Evolutionary conservation across 768 basidiomycete genomes (phyloP).

Genomic region (Neoboletus magnificus): DNA sequence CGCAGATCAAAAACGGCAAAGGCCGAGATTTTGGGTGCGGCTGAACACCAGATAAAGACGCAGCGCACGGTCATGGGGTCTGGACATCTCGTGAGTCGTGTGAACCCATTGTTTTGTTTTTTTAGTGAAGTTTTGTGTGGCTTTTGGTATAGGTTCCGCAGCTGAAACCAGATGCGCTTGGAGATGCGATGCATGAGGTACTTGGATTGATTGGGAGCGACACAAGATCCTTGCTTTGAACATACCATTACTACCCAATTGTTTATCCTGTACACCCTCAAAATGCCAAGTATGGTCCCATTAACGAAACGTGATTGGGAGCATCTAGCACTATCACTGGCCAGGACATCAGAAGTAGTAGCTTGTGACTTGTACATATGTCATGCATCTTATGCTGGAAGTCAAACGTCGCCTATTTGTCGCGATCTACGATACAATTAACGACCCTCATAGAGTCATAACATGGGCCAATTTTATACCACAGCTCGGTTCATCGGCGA

Average conservation of each 20-base stretch:
- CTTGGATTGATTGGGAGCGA: slow-evolving; percentile 12
- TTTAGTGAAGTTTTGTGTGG: neutral
- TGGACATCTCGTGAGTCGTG: slow-evolving; percentile 28
- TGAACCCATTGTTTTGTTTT: neutral
- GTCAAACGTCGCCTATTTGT: neutral
- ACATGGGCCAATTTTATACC: neutral
- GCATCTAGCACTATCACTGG: neutral
- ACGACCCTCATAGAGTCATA: neutral
- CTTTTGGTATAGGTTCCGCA: slow-evolving; percentile 23
- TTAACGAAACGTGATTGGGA: too few relatives aligned
- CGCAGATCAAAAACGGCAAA: slow-evolving; percentile 26
- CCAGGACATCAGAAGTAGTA: neutral
- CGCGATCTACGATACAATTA: neutral
- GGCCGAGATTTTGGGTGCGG: slow-evolving; percentile 28
- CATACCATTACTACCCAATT: neutral
- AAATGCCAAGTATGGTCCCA: neutral
- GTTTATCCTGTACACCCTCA: neutral
- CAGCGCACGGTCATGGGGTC: slow-evolving; percentile 24
- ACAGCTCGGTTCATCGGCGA: neutral
- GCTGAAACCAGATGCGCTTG: slow-evolving; percentile 28
- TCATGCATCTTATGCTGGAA: neutral
- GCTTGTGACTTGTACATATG: neutral
- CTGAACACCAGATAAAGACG: slow-evolving; percentile 18
- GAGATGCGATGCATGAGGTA: slow-evolving; percentile 25
- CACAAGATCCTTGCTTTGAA: slow-evolving; percentile 14